Conservation (phyloP, 2,329 filamentous ascomycete species). For the Immersiporthe knoxdaviesiana region DNA sequence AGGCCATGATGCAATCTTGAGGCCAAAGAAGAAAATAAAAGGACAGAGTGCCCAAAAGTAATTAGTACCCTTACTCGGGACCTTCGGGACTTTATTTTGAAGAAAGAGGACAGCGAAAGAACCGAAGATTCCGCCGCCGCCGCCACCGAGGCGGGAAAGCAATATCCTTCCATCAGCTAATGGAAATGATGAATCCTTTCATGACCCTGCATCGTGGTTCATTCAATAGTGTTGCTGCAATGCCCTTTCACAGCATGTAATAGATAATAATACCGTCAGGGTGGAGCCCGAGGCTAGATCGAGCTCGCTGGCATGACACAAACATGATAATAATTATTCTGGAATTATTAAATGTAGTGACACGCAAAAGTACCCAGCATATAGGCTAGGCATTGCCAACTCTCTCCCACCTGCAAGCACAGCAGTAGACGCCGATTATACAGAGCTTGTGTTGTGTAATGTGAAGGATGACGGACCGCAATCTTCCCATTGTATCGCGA, state of each 20-base stretch:
- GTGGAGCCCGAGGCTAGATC: background rate
- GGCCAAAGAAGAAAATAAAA: too few relatives aligned
- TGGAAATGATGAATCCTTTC: too few relatives aligned
- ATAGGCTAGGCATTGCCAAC: background rate
- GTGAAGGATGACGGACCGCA: conserved; percentile 5
- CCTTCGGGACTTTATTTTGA: background rate
- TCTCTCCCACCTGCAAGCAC: background rate
- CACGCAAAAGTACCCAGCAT: background rate
- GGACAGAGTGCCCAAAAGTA: background rate
- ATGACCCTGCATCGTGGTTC: background rate
- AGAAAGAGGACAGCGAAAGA: background rate
- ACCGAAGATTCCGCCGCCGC: background rate
- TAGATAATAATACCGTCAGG: background rate
- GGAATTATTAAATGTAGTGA: background rate
- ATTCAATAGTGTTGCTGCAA: background rate
- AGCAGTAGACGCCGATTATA: conserved; percentile 14
- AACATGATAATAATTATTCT: background rate
- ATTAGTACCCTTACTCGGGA: background rate
- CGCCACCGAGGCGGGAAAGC: too few relatives aligned
- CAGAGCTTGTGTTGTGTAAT: conserved; percentile 24
- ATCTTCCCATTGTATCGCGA: background rate
- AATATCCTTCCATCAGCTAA: too few relatives aligned
- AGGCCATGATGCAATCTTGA: conserved; percentile 16
- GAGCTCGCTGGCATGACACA: background rate
- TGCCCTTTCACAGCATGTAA: background rate